Percentiles rank a stretch among this genome's conserved stretches.
phyloP scores from a whole-genome alignment of 768 basidiomycete genomes.

The Trametes meyenii region DNA sequence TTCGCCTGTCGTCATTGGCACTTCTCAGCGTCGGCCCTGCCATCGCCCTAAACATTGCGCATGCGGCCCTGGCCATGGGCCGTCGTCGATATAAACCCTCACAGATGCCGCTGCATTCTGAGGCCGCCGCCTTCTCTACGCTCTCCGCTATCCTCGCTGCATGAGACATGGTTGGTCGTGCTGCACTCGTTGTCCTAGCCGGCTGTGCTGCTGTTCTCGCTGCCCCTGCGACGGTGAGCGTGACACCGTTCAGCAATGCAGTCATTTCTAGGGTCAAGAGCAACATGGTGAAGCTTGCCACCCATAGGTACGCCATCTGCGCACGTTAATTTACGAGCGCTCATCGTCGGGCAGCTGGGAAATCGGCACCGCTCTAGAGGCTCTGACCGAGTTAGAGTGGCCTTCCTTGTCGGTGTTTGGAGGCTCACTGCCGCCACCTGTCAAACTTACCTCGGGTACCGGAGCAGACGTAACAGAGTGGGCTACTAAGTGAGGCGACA shows the following conservation, averaged over 20 bases:
- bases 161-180: conserved; percentile 8
- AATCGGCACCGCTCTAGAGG: conserved; percentile 58
- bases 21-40: conserved; percentile 10
- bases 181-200: conserved; percentile 8
- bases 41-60: neutral
- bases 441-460: conserved; percentile 32
- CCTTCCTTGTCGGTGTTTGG: conserved; percentile 54
- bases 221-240: conserved; percentile 19
- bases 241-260: conserved; percentile 28
- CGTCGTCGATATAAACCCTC: neutral
- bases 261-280: conserved; percentile 33
- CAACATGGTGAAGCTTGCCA: conserved; percentile 33
- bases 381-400: conserved; percentile 54
- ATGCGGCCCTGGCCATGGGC: neutral
- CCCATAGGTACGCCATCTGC: conserved; percentile 23
- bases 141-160: neutral
- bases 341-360: conserved; percentile 52
- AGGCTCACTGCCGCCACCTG: conserved; percentile 45
- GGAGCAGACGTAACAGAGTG: conserved; percentile 47
- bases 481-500: conserved; percentile 38
- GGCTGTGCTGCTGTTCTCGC: conserved; percentile 3
- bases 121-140: neutral
- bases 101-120: neutral
- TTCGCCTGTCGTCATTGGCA: conserved; percentile 5
- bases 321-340: neutral